Base-by-base conservation (phyloP, 2,329 filamentous ascomycete genomes). In the Juglanconis sp. region DNA sequence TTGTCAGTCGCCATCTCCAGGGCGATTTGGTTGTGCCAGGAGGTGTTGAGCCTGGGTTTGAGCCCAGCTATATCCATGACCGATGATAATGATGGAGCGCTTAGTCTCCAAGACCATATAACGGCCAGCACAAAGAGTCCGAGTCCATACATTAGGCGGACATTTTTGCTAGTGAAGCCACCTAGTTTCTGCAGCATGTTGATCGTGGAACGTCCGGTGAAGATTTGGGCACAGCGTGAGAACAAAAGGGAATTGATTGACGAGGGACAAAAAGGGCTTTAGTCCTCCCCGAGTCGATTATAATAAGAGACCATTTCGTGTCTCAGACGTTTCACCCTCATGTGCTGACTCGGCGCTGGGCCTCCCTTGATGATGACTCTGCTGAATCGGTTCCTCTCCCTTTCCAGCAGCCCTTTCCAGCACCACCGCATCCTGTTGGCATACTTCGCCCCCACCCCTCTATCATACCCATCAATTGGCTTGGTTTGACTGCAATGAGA, bases 11-110 rank as follows among this genome's bases (percentile, higher is more conserved):
- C 17, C 57, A 55, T 34, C 46, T 59, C 57, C 4, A 42, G n/a
- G 24, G 44, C 42, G 4, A 59, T 34, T 17, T 51, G 57, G 4
- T 13, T 17, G 10, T 59, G 57, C 57, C 57, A 59, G 10, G 57
- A 35, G 6, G 57, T 59, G 34, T 58, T 58, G 50, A 53, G 56
- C 35, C 17, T 17, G 9, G 56, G 50, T 31, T 5, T 24, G 5
- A 3, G 1, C 3, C 15, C 34, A 5, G 15, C 34, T 40, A 6
- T 10, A 17, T 47, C 13, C 40, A 44, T 0, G 13, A 5, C 15
- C 15, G 38, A 9, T 55, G 40, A 6, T 8, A 34, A 17, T 6
- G 48, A 46, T 24, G 50, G 9, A 15, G 34, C n/a, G 5, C 34
- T 52, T 10, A 30, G n/a, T 38, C 38, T 52, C 50, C 50, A 52